These are phyloP conservation scores for Actinomortierella ambigua DNA, from an alignment of 371 early-diverging fungal genomes.

Conservation along the genomic window DNA sequence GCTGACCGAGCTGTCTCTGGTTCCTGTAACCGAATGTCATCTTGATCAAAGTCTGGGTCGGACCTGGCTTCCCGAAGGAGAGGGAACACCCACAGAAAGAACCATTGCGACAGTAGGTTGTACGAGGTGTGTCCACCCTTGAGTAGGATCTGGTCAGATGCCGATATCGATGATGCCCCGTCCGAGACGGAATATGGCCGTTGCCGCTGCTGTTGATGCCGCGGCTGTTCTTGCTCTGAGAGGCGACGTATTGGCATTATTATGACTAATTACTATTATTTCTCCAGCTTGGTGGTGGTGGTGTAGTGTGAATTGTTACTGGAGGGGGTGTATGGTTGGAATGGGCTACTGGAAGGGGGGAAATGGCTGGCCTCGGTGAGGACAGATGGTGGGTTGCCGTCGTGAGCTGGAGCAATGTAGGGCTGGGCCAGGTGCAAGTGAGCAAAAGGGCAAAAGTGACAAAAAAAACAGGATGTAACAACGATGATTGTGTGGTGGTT, in stretches of 20 bases:
- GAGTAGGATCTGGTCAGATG: constrained; percentile 18
- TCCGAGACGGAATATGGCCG: constrained; percentile 8
- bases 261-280: too few species aligned
- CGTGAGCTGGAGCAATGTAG: background rate
- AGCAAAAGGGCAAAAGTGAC: background rate
- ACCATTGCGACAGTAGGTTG: constrained; percentile 52
- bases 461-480: background rate
- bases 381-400: too few species aligned
- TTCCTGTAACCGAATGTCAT: constrained; percentile 45
- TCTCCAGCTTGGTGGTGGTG: too few species aligned
- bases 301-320: constrained; percentile 24
- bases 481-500: background rate
- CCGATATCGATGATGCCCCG: constrained; percentile 13
- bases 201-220: constrained; percentile 9
- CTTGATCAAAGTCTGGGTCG: constrained; percentile 48
- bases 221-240: background rate
- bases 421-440: background rate
- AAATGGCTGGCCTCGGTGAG: background rate
- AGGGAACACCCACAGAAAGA: constrained; percentile 60
- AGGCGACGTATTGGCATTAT: background rate
- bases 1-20: constrained; percentile 53
- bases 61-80: constrained; percentile 47
- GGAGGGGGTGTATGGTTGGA: constrained; percentile 15
- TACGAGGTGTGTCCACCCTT: constrained; percentile 41
- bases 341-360: background rate